A percentile compares a stretch with the other conserved stretches of the same genome.
These are phyloP conservation scores for Wickerhamiella occidentalis DNA, from an alignment of 805 yeast species.

Conservation along the genomic window DNA sequence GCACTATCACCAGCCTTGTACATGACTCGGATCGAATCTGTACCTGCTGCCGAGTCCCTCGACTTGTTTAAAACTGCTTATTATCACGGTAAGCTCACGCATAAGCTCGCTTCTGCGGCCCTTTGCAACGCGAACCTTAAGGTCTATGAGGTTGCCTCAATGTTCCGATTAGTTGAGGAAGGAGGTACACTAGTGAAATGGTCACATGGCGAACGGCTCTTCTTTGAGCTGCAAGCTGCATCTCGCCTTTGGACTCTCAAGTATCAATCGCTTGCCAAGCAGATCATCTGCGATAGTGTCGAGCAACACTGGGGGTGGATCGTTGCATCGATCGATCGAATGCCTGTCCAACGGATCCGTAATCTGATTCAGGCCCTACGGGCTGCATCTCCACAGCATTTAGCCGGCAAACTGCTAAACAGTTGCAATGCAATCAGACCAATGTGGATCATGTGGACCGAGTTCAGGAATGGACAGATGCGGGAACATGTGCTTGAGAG, in stretches of 20 bases:
- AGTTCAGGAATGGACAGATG: background rate
- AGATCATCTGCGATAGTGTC: slow-evolving; percentile 18
- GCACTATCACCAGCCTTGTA: background rate
- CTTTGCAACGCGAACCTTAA: slow-evolving; percentile 18
- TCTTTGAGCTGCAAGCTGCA: slow-evolving; percentile 23
- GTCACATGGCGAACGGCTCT: slow-evolving; percentile 19
- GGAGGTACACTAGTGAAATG: slow-evolving; percentile 24
- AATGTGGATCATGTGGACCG: slow-evolving; percentile 11
- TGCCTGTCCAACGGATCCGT: slow-evolving; percentile 9
- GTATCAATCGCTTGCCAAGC: slow-evolving; percentile 16
- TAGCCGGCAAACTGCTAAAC: background rate
- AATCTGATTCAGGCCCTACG: slow-evolving; percentile 15
- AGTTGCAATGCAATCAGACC: background rate
- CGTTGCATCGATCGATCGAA: background rate
- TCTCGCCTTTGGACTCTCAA: slow-evolving; percentile 23
- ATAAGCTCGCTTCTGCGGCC: slow-evolving; percentile 19
- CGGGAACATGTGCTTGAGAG: slow-evolving; percentile 1
- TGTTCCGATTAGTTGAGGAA: slow-evolving; percentile 18
- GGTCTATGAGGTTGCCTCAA: slow-evolving; percentile 19
- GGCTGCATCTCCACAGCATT: slow-evolving; percentile 8
- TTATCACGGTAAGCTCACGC: slow-evolving; percentile 22
- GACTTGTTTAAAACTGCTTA: slow-evolving; percentile 20
- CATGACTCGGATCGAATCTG: background rate
- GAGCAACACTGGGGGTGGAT: slow-evolving; percentile 16
- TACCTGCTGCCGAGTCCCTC: slow-evolving; percentile 3